Evolutionary conservation across 148 eudicot genomes (phyloP).

Genomic region (Beta vulgaris): DNA sequence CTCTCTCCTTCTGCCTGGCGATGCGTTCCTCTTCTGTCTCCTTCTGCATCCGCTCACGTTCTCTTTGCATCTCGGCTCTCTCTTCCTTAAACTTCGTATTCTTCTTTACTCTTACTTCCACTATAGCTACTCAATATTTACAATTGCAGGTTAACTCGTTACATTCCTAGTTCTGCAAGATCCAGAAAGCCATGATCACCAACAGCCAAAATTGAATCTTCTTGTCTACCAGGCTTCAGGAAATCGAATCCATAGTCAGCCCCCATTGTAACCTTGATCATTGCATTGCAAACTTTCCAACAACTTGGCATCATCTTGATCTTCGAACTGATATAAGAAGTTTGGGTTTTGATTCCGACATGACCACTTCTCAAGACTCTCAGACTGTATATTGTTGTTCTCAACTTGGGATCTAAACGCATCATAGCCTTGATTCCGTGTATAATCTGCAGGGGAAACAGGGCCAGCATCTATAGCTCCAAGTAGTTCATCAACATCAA

Average conservation of each 20-base stretch:
- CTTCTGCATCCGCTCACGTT: too few relatives aligned
- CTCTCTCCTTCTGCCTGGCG: too few relatives aligned
- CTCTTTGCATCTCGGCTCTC: too few relatives aligned
- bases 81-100: too few relatives aligned
- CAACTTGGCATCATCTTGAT: constrained; percentile 14
- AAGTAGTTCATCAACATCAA: constrained; percentile 60
- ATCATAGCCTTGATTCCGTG: too few relatives aligned
- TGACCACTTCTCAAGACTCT: background rate
- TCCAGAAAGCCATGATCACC: constrained; percentile 29
- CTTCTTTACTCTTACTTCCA: too few relatives aligned
- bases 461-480: constrained; percentile 33
- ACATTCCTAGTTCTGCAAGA: constrained; percentile 28
- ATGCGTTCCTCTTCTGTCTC: too few relatives aligned
- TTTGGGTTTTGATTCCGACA: constrained; percentile 4
- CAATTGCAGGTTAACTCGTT: background rate
- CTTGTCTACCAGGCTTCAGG: constrained; percentile 43
- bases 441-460: background rate
- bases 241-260: constrained; percentile 41
- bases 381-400: constrained; percentile 8
- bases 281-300: constrained; percentile 8
- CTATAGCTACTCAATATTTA: background rate
- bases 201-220: constrained; percentile 32
- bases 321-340: constrained; percentile 11
- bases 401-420: constrained; percentile 12
- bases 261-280: constrained; percentile 7